Percentiles rank a stretch among this genome's conserved stretches.
Conservation (phyloP, 2,329 filamentous ascomycete species). For the Dothideomycetes sp. region DNA sequence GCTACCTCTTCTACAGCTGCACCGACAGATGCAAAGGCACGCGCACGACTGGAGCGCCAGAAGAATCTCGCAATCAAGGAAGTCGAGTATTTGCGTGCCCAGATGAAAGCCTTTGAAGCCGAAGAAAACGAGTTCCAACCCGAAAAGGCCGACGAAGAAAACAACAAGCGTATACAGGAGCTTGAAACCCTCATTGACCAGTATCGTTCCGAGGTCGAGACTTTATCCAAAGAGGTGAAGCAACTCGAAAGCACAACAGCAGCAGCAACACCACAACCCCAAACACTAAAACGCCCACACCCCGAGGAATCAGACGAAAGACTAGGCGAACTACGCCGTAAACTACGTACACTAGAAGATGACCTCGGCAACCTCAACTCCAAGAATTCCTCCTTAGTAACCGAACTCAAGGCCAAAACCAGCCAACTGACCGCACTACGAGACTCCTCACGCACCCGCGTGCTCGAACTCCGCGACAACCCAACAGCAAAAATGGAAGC, state of each 20-base stretch:
- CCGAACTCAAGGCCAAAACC: slow-evolving; percentile 62
- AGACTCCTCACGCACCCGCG: slow-evolving; percentile 64
- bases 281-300: slow-evolving; percentile 34
- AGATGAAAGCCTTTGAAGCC: slow-evolving; percentile 74
- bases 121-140: slow-evolving; percentile 83
- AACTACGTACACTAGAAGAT: slow-evolving; percentile 77
- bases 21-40: slow-evolving; percentile 53
- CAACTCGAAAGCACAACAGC: slow-evolving; percentile 47
- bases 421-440: slow-evolving; percentile 62
- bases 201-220: slow-evolving; percentile 73
- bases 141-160: slow-evolving; percentile 67
- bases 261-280: slow-evolving; percentile 48
- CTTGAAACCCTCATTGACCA: slow-evolving; percentile 80
- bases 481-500: slow-evolving; percentile 79
- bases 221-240: slow-evolving; percentile 64
- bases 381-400: slow-evolving; percentile 59
- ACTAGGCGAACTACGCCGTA: slow-evolving; percentile 73
- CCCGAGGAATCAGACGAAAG: slow-evolving; percentile 55
- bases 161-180: slow-evolving; percentile 63
- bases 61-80: slow-evolving; percentile 80
- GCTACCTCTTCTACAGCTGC: slow-evolving; percentile 25
- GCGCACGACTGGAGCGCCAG: slow-evolving; percentile 73
- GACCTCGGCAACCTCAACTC: slow-evolving; percentile 62
- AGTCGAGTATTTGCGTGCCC: slow-evolving; percentile 84
- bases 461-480: slow-evolving; percentile 83